These are phyloP conservation scores for Pleurotus salmoneostramineus DNA, from an alignment of 768 basidiomycete species.

Conservation along the genomic window DNA sequence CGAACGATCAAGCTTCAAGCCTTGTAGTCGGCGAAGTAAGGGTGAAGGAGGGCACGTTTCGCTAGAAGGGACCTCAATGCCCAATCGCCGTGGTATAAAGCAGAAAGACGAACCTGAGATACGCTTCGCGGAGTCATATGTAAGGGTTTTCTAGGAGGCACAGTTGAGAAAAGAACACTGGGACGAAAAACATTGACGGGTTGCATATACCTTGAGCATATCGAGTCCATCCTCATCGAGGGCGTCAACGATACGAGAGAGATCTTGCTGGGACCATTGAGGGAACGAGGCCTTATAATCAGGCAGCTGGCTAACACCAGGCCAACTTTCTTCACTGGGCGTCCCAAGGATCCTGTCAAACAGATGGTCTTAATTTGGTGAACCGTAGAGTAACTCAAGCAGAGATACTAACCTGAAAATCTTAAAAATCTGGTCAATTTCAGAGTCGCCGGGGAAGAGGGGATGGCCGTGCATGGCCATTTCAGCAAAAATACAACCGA, in stretches of 20 bases:
- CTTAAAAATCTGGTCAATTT: constrained; percentile 99
- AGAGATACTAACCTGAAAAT: constrained; percentile 76
- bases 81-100: constrained; percentile 10
- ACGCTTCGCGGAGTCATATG: constrained; percentile 87
- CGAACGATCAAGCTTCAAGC: constrained; percentile 20
- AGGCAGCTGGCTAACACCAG: constrained; percentile 80
- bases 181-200: not conserved
- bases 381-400: not conserved
- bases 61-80: constrained; percentile 47
- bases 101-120: constrained; percentile 71
- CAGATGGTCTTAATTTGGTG: not conserved
- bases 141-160: constrained; percentile 53
- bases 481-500: constrained; percentile 97
- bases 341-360: constrained; percentile 82
- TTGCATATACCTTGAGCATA: constrained; percentile 56
- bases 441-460: constrained; percentile 97
- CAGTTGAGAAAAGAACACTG: no score
- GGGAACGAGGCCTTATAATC: constrained; percentile 98
- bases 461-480: constrained; percentile 92
- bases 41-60: constrained; percentile 51
- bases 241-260: constrained; percentile 59
- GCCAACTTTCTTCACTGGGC: constrained; percentile 89
- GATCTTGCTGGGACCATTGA: constrained; percentile 82
- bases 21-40: constrained; percentile 42
- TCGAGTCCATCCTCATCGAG: constrained; percentile 81